Evolutionary conservation across 768 basidiomycete species (phyloP).

Genomic region (Leccinum pellstonianum): DNA sequence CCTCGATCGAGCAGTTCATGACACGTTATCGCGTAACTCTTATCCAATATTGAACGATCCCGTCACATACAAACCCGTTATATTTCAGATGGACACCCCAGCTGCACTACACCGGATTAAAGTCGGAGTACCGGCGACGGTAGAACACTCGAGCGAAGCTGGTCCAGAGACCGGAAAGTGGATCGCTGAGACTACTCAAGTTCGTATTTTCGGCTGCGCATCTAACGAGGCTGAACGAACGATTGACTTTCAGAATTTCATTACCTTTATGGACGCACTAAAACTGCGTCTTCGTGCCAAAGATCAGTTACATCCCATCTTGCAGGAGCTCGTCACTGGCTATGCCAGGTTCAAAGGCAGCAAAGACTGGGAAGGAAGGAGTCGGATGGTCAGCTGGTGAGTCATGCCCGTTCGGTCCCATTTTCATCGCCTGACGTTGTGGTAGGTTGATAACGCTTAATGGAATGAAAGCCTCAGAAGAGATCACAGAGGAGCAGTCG

Average conservation of each 20-base stretch:
- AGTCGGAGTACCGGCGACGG: conserved; percentile 94
- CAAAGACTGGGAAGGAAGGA: conserved; percentile 95
- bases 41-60: neutral
- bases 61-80: neutral
- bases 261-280: conserved; percentile 98
- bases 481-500: conserved; percentile 92
- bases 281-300: conserved; percentile 93
- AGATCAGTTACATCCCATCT: conserved; percentile 91
- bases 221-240: neutral
- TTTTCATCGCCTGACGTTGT: neutral
- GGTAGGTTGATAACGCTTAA: conserved; percentile 94
- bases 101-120: conserved; percentile 88
- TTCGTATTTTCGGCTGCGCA: conserved; percentile 26
- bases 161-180: conserved; percentile 93
- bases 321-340: conserved; percentile 91
- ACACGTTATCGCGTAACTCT: conserved; percentile 65
- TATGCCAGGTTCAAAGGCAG: conserved; percentile 94
- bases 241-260: conserved; percentile 70
- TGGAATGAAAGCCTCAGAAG: conserved; percentile 95
- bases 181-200: conserved; percentile 98
- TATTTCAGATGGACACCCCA: conserved; percentile 81
- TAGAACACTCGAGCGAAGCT: conserved; percentile 91
- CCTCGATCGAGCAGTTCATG: conserved; percentile 90
- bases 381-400: conserved; percentile 86
- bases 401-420: conserved; percentile 20